phyloP scores from a whole-genome alignment of 495 filamentous ascomycete species.

The Choiromyces venosus region DNA sequence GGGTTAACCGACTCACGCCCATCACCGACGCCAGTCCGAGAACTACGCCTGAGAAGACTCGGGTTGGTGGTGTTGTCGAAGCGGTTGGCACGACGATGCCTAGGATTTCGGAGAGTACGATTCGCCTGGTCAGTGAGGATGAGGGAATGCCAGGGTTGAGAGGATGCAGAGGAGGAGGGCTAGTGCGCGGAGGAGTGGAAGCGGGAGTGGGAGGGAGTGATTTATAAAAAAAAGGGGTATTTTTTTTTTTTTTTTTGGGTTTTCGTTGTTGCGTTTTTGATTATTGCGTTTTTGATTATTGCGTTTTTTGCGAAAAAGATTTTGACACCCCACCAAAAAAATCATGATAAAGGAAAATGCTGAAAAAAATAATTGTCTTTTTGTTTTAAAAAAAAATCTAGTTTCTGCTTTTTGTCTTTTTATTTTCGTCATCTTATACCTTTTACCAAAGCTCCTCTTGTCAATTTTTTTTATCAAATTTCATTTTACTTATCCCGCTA shows the following conservation, averaged over 20 bases:
- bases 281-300: not conserved
- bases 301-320: too few relatives aligned
- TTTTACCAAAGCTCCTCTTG: too few relatives aligned
- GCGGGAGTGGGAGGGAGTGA: not conserved
- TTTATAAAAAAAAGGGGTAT: not conserved
- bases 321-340: not conserved
- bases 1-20: constrained; percentile 31
- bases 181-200: not conserved
- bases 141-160: not conserved
- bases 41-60: constrained; percentile 31
- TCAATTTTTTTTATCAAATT: too few relatives aligned
- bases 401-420: not conserved
- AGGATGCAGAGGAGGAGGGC: not conserved
- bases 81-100: constrained; percentile 21
- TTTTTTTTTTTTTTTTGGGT: not conserved
- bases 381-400: not conserved
- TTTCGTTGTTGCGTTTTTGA: not conserved
- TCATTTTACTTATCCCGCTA: not conserved
- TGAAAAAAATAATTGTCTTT: not conserved
- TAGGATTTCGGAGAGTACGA: constrained; percentile 36
- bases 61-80: constrained; percentile 9
- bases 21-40: constrained; percentile 35
- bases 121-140: constrained; percentile 34
- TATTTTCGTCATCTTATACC: not conserved
- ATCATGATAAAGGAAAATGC: not conserved